Evolutionary conservation across 495 filamentous ascomycete genomes (phyloP).

Genomic region (Pyrenopolyporus hunteri): DNA sequence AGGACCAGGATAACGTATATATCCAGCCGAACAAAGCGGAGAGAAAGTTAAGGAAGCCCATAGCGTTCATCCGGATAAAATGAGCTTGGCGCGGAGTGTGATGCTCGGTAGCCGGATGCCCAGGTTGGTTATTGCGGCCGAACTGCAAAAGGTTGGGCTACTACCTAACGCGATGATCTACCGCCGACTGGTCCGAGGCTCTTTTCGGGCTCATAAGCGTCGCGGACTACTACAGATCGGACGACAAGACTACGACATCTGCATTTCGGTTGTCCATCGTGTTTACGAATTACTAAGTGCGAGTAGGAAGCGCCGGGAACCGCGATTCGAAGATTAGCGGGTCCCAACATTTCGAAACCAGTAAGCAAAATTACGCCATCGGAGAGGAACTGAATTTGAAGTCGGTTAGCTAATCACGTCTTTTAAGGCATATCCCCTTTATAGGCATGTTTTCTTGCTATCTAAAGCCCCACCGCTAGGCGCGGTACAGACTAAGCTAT

Average conservation of each 20-base stretch:
- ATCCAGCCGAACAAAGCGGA: conserved; percentile 64
- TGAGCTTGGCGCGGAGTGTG: conserved; percentile 7
- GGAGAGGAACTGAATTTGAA: background rate
- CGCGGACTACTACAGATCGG: no score
- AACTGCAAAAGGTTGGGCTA: background rate
- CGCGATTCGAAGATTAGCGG: background rate
- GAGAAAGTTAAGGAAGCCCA: conserved; percentile 47
- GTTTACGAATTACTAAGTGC: background rate
- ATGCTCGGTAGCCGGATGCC: background rate
- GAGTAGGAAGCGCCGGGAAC: background rate
- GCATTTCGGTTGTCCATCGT: background rate
- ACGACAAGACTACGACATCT: no score
- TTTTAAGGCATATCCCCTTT: no score
- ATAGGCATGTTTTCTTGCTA: no score
- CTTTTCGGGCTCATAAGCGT: no score
- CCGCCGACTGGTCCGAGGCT: no score
- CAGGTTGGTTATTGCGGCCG: background rate
- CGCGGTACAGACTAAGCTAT: no score
- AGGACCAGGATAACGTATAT: conserved; percentile 76
- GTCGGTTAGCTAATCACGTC: background rate
- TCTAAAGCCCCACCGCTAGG: no score
- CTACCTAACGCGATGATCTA: conserved; percentile 9
- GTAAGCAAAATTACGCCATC: background rate
- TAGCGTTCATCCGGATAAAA: conserved; percentile 27
- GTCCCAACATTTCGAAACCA: background rate